phyloP scores from a whole-genome alignment of 2,329 filamentous ascomycete species.

The Hypoxylon sp. region DNA sequence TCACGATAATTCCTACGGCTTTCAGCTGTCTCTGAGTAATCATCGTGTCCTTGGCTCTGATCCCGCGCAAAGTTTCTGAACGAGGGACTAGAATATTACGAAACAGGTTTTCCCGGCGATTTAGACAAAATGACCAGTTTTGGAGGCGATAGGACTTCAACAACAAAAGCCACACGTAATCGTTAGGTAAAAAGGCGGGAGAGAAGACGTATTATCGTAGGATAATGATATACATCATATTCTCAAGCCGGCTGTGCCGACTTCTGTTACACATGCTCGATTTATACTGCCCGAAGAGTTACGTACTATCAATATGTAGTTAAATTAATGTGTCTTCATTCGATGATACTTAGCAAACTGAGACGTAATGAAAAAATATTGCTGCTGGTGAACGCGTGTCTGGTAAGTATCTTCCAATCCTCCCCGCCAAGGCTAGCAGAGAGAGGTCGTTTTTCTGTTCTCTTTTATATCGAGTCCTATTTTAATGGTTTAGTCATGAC shows the following conservation, averaged over 20 bases:
- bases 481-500: background rate
- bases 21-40: background rate
- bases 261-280: background rate
- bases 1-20: background rate
- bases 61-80: background rate
- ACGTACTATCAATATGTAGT: background rate
- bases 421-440: background rate
- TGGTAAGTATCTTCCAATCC: background rate
- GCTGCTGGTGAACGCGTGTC: background rate
- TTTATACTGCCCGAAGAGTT: background rate
- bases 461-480: background rate
- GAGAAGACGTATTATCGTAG: background rate
- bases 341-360: background rate
- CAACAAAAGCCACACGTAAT: constrained; percentile 1
- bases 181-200: constrained; percentile 1
- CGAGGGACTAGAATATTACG: background rate
- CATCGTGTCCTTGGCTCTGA: background rate
- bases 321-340: background rate
- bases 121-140: background rate
- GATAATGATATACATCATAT: constrained; percentile 3
- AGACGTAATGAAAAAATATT: background rate
- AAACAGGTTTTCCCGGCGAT: background rate
- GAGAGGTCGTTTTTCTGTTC: background rate
- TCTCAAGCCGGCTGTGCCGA: constrained; percentile 1
- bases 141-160: background rate